Evolutionary conservation across 2,329 filamentous ascomycete species (phyloP), one percentile per base, ranked within the genome.

Genomic region (Arachnopeziza araneosa): DNA sequence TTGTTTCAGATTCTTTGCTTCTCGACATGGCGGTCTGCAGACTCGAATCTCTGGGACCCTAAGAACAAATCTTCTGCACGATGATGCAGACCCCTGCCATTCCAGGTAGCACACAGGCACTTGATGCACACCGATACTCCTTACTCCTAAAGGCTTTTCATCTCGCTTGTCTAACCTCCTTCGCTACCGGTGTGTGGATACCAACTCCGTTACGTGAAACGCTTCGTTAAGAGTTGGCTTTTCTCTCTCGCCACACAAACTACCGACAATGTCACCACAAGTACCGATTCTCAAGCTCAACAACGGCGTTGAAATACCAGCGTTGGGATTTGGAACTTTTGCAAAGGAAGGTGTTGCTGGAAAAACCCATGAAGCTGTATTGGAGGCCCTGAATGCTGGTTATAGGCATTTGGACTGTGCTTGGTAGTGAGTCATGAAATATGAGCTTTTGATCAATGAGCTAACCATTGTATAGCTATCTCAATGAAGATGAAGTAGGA

Each of bases 401-500:
- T 92, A 88, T 72, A 76, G 76, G 67, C 80, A 85, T 64, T 81
- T 93, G 68, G 89, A 92, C 75, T 83, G 85, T 66, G 87, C 89
- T 1, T 90, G 87, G 79, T 89, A 86, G 36, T 44, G 17, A 44
- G 36, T 44, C 12, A 17, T 14, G 12, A 30, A 30, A 44, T 12
- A 19, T 14, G 12, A 44, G 12, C 17, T 44, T 17, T 44, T 12
- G 6, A 44, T 44, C 36, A 7, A 19, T 44, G 36, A 14, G 36
- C 17, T 44, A 14, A 44, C 17, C 10, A 14, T 44, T 14, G 12
- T 19, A 44, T 44, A 44, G 36, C 77, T 91, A 91, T 76, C 85
- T 81, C 67, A 92, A 96, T 73, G 91, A 96, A 75, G 82, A 87
- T 50, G 90, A 93, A 74, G 91, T 96, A 17, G 91, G 91, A 63